phyloP scores from a whole-genome alignment of 164 flowering plant genomes.

The Kalanchoe fedtschenkoi region DNA sequence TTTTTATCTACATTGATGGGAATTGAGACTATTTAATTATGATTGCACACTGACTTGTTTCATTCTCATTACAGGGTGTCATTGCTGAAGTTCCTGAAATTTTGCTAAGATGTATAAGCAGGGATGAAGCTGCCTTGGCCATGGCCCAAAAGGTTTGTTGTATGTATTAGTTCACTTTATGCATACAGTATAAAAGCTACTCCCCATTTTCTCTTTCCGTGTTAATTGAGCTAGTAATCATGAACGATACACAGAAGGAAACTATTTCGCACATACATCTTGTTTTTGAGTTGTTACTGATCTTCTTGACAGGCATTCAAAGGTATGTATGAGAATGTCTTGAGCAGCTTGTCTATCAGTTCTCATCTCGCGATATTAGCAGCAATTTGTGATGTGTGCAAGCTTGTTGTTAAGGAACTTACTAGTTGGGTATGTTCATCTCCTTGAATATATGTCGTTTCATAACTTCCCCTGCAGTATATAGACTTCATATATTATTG shows the following conservation, averaged over 20 bases:
- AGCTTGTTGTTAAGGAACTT: conserved; percentile 89
- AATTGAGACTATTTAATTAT: background rate
- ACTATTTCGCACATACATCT: background rate
- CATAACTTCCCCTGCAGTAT: background rate
- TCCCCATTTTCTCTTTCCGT: background rate
- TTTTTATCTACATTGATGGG: background rate
- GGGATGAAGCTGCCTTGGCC: conserved; percentile 95
- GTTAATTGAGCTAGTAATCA: background rate
- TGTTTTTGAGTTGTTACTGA: too few species aligned
- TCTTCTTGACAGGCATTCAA: conserved; percentile 63
- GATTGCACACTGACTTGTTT: background rate
- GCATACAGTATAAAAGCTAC: background rate
- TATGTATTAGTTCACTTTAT: background rate
- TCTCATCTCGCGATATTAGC: conserved; percentile 77
- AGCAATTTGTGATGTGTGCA: conserved; percentile 91
- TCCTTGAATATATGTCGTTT: background rate
- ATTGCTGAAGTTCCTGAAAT: conserved; percentile 83
- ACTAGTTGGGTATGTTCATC: conserved; percentile 73
- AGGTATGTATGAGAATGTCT: conserved; percentile 69
- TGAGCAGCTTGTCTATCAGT: conserved; percentile 48
- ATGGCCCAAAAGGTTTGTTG: conserved; percentile 78
- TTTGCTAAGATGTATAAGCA: conserved; percentile 69
- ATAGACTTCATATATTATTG: background rate
- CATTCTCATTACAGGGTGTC: conserved; percentile 35
- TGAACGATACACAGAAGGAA: too few species aligned